phyloP scores from a whole-genome alignment of 2,329 filamentous ascomycete genomes.

The Monilinia laxa region DNA sequence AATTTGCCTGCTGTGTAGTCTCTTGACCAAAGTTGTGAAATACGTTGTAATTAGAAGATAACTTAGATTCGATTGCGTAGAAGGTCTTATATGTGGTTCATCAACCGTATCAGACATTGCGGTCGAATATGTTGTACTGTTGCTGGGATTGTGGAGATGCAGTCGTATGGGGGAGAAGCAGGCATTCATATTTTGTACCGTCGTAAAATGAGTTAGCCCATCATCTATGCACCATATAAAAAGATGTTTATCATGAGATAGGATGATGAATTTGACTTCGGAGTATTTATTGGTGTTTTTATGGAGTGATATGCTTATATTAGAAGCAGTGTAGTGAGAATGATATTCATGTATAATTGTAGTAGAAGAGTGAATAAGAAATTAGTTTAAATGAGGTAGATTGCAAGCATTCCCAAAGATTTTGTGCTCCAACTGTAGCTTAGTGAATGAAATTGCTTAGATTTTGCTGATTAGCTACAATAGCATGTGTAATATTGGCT shows the following conservation, averaged over 20 bases:
- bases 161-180: not conserved
- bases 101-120: not conserved
- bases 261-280: not conserved
- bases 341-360: not conserved
- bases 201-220: not conserved
- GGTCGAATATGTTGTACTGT: not conserved
- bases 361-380: not conserved
- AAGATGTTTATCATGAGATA: not conserved
- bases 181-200: not conserved
- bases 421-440: not conserved
- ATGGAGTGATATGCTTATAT: not conserved
- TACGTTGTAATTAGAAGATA: not conserved
- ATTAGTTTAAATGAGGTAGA: not conserved
- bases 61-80: not conserved
- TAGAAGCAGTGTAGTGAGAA: not conserved
- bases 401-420: not conserved
- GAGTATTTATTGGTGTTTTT: not conserved
- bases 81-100: not conserved
- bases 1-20: not conserved
- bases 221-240: not conserved
- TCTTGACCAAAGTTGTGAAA: not conserved
- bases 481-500: not conserved
- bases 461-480: not conserved
- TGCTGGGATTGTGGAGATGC: not conserved
- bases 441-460: not conserved